A percentile compares a stretch with the other conserved stretches of the same genome.
These are phyloP conservation scores for Amanita fuliginea DNA, from an alignment of 768 basidiomycete genomes.

Conservation along the genomic window DNA sequence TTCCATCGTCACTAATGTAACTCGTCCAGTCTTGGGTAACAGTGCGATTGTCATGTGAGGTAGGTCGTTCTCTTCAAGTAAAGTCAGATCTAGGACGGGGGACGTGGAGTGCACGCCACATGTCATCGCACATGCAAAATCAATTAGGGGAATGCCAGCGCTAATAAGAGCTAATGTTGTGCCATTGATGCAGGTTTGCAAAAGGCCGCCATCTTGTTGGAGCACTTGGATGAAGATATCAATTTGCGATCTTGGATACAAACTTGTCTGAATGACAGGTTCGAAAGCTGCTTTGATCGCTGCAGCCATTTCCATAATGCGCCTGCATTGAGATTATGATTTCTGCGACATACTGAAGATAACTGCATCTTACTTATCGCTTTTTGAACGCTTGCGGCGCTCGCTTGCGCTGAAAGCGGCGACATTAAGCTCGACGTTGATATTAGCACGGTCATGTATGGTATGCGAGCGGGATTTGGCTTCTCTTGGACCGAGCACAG, in stretches of 20 bases:
- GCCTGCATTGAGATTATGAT: constrained; percentile 33
- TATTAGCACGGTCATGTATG: constrained; percentile 75
- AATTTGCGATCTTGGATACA: constrained; percentile 93
- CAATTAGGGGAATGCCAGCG: constrained; percentile 83
- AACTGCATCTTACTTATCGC: constrained; percentile 67
- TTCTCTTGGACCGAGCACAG: constrained; percentile 90
- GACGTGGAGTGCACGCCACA: constrained; percentile 77
- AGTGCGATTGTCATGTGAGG: constrained; percentile 84
- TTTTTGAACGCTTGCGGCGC: constrained; percentile 60
- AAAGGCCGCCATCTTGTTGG: constrained; percentile 87
- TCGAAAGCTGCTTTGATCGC: constrained; percentile 93
- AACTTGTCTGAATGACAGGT: constrained; percentile 79
- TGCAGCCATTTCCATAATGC: constrained; percentile 76
- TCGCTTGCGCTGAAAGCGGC: constrained; percentile 84
- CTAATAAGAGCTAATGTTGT: constrained; percentile 86
- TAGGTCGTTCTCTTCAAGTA: constrained; percentile 83
- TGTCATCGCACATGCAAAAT: constrained; percentile 86
- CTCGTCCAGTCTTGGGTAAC: constrained; percentile 77
- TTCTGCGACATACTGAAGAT: not conserved
- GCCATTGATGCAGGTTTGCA: constrained; percentile 89
- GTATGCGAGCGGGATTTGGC: constrained; percentile 71
- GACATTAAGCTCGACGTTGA: constrained; percentile 84
- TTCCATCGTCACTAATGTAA: constrained; percentile 88
- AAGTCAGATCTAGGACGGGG: constrained; percentile 79
- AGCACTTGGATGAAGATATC: constrained; percentile 89